Percentiles rank a stretch among this genome's conserved stretches.
Evolutionary conservation across 371 early-diverging fungal species (phyloP).

Genomic region (Conidiobolus incongruus): DNA sequence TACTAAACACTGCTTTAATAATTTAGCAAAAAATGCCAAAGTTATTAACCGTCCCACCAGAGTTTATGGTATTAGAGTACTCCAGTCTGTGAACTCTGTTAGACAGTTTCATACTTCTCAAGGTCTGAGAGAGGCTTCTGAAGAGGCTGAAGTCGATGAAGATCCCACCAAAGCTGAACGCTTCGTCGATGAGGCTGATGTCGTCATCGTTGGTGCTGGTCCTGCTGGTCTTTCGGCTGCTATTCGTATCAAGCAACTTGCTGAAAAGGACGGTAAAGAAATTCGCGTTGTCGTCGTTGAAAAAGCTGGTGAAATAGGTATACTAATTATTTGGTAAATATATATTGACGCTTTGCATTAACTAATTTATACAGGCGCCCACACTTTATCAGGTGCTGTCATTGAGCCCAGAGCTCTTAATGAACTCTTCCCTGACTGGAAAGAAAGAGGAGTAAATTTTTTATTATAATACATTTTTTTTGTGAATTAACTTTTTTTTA

Average conservation of each 20-base stretch:
- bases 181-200: slow-evolving; percentile 76
- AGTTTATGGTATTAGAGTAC: no score
- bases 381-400: slow-evolving; percentile 89
- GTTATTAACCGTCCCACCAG: no score
- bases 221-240: slow-evolving; percentile 91
- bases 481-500: slow-evolving; percentile 11
- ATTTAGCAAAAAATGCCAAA: no score
- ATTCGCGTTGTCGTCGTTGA: slow-evolving; percentile 84
- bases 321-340: no score
- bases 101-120: background rate
- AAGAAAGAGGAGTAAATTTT: slow-evolving; percentile 49
- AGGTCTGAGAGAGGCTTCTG: no score
- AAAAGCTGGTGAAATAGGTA: slow-evolving; percentile 86
- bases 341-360: no score
- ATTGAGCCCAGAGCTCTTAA: slow-evolving; percentile 80
- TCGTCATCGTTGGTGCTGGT: slow-evolving; percentile 91
- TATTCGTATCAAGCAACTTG: slow-evolving; percentile 79
- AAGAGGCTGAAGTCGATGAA: slow-evolving; percentile 6
- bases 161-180: slow-evolving; percentile 21
- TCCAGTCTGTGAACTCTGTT: no score
- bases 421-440: slow-evolving; percentile 95
- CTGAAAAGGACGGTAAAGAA: slow-evolving; percentile 62
- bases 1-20: no score
- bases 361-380: slow-evolving; percentile 33
- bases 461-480: background rate